Percentiles rank a stretch among this genome's conserved stretches.
These are phyloP conservation scores for Phaeomoniella chlamydospora DNA, from an alignment of 2,329 filamentous ascomycete genomes.

Conservation along the genomic window DNA sequence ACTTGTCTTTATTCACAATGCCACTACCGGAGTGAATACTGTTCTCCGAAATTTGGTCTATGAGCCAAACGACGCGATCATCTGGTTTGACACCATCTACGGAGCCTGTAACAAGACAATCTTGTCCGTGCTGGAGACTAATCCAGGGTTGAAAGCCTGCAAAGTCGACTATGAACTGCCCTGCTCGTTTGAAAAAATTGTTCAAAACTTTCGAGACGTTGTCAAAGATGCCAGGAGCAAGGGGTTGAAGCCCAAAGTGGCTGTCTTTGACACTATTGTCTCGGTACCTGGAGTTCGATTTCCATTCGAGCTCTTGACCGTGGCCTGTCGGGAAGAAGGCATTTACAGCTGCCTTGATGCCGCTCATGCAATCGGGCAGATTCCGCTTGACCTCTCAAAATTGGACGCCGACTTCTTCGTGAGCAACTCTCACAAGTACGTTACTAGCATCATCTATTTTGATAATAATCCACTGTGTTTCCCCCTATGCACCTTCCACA, in stretches of 20 bases:
- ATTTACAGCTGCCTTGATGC: constrained; percentile 68
- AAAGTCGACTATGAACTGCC: constrained; percentile 55
- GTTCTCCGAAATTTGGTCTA: constrained; percentile 64
- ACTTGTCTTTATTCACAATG: constrained; percentile 68
- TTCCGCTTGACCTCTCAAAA: constrained; percentile 50
- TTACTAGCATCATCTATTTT: constrained; percentile 3
- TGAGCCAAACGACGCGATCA: constrained; percentile 51
- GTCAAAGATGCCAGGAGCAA: constrained; percentile 38
- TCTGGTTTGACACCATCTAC: constrained; percentile 60
- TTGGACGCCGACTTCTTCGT: constrained; percentile 77
- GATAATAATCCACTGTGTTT: too few relatives aligned
- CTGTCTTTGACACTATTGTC: constrained; percentile 67
- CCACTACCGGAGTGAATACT: constrained; percentile 56
- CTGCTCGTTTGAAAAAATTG: constrained; percentile 51
- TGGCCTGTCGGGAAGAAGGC: constrained; percentile 49
- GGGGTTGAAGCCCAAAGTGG: constrained; percentile 52
- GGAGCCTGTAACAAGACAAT: constrained; percentile 62
- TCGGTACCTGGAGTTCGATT: constrained; percentile 66
- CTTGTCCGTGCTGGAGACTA: constrained; percentile 57
- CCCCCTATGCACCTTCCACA: too few relatives aligned
- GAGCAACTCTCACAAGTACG: constrained; percentile 65
- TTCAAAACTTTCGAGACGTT: constrained; percentile 43
- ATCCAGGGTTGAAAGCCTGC: constrained; percentile 25
- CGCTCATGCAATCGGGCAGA: constrained; percentile 72
- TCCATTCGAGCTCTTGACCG: constrained; percentile 57